Conservation (phyloP, 768 basidiomycete species). For the Boletus vinaceobasis region DNA sequence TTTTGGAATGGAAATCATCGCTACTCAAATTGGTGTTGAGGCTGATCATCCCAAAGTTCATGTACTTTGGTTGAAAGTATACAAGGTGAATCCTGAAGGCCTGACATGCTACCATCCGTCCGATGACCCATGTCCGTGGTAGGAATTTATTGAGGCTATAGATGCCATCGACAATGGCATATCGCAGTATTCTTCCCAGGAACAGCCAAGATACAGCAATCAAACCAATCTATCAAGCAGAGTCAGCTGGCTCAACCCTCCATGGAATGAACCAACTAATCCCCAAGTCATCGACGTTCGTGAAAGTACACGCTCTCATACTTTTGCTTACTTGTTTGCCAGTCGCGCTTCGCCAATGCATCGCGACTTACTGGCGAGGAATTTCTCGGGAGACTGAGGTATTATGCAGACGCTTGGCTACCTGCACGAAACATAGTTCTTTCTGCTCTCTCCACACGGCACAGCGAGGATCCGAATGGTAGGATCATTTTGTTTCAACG, state of each 20-base stretch:
- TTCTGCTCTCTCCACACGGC: slow-evolving; percentile 55
- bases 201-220: slow-evolving; percentile 67
- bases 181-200: slow-evolving; percentile 66
- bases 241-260: slow-evolving; percentile 80
- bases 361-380: slow-evolving; percentile 82
- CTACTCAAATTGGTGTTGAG: slow-evolving; percentile 50
- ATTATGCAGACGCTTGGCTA: slow-evolving; percentile 87
- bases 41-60: slow-evolving; percentile 61
- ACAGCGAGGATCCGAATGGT: slow-evolving; percentile 62
- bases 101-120: neutral
- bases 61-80: slow-evolving; percentile 83
- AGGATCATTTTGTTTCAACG: slow-evolving; percentile 76
- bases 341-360: slow-evolving; percentile 76
- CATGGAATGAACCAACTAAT: slow-evolving; percentile 83
- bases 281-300: slow-evolving; percentile 71
- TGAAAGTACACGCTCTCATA: slow-evolving; percentile 9
- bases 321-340: slow-evolving; percentile 9
- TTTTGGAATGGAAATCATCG: slow-evolving; percentile 84
- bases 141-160: slow-evolving; percentile 93
- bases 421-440: slow-evolving; percentile 82
- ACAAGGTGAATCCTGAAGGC: slow-evolving; percentile 50
- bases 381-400: slow-evolving; percentile 74
- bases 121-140: slow-evolving; percentile 3
- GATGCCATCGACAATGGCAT: slow-evolving; percentile 97
- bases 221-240: slow-evolving; percentile 84